Evolutionary conservation across 768 basidiomycete genomes (phyloP).

Genomic region (Termitomyces sp.): DNA sequence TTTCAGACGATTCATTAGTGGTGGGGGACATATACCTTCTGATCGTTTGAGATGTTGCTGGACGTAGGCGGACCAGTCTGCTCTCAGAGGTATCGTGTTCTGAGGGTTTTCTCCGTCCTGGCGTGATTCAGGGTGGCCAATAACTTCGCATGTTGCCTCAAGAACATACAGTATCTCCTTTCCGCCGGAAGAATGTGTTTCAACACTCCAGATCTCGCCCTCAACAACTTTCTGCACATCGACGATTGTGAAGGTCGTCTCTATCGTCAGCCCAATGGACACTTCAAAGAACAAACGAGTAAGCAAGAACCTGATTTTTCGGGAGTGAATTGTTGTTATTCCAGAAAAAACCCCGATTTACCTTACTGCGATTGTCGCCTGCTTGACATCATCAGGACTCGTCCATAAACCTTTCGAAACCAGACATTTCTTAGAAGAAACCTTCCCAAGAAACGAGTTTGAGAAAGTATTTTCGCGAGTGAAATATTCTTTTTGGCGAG

Average conservation of each 20-base stretch:
- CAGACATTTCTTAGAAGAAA: constrained; percentile 27
- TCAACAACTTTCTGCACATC: constrained; percentile 50
- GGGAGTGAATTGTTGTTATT: neutral
- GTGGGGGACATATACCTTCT: constrained; percentile 12
- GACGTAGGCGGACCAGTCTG: constrained; percentile 69
- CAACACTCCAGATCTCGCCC: constrained; percentile 61
- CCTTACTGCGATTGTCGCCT: constrained; percentile 57
- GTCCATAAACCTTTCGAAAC: constrained; percentile 52
- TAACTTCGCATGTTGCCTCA: constrained; percentile 70
- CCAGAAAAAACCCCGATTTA: constrained; percentile 17
- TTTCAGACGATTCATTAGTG: constrained; percentile 41
- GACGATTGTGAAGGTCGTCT: constrained; percentile 30
- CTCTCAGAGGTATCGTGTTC: constrained; percentile 31
- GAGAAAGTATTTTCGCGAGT: constrained; percentile 36
- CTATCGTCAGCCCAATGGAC: constrained; percentile 42
- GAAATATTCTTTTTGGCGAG: constrained; percentile 42
- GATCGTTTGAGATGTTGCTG: constrained; percentile 14
- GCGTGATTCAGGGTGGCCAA: constrained; percentile 36
- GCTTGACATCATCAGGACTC: constrained; percentile 55
- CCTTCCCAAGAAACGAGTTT: constrained; percentile 46
- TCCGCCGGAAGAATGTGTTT: constrained; percentile 20
- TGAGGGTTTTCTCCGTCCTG: neutral
- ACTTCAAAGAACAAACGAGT: constrained; percentile 62
- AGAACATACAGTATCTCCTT: constrained; percentile 51
- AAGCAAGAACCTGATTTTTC: constrained; percentile 50